Conservation (phyloP, 176 grass and related monocot species). For the Oryza meridionalis region DNA sequence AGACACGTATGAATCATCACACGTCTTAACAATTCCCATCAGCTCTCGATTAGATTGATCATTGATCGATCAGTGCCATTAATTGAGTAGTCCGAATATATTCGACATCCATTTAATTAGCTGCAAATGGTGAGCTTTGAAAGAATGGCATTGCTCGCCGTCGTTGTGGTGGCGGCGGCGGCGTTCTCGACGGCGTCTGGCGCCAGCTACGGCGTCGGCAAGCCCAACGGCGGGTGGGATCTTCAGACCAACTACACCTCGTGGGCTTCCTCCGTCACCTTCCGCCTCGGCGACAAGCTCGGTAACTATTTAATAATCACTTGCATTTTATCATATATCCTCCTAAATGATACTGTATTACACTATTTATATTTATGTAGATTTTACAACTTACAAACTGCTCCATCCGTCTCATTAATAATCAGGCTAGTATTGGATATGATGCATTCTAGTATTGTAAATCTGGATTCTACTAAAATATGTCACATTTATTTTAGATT, state of each 20-base stretch:
- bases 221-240: constrained; percentile 42
- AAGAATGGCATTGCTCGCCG: constrained; percentile 10
- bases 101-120: neutral
- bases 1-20: no score
- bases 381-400: neutral
- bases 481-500: no score
- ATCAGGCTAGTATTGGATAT: no score
- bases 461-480: no score
- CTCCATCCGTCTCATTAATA: no score
- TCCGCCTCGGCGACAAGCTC: constrained; percentile 41
- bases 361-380: no score
- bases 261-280: constrained; percentile 48
- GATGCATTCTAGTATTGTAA: no score
- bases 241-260: constrained; percentile 38
- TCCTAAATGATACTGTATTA: neutral
- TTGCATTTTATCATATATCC: neutral
- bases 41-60: no score
- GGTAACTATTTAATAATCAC: constrained; percentile 36
- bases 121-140: constrained; percentile 1
- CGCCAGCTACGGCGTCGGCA: constrained; percentile 47
- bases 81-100: no score
- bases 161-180: neutral
- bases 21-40: no score
- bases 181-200: neutral
- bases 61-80: no score